These are phyloP conservation scores for Crithidia sp. DNA, from an alignment of 208 protist species.

Conservation along the genomic window DNA sequence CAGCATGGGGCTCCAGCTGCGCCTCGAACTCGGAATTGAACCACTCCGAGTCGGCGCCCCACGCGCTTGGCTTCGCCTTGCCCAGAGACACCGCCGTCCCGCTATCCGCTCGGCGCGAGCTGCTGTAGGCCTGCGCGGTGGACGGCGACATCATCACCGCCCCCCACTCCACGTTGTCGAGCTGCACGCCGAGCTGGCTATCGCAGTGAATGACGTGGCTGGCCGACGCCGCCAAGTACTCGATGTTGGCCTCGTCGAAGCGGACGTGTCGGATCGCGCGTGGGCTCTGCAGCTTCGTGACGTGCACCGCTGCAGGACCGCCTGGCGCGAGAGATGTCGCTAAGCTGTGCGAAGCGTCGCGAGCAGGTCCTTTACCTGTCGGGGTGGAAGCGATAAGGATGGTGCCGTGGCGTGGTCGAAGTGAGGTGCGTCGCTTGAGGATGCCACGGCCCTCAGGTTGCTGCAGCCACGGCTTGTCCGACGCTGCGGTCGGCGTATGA, in stretches of 20 bases:
- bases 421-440: not conserved
- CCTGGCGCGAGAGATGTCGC: no score
- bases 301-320: no score
- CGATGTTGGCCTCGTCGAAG: constrained; percentile 25
- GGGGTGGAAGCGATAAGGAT: not conserved
- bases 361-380: not conserved
- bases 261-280: constrained; percentile 19
- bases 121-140: not conserved
- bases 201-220: constrained; percentile 9
- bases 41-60: constrained; percentile 71
- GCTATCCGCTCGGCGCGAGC: not conserved
- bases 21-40: constrained; percentile 64
- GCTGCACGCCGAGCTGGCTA: constrained; percentile 1
- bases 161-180: constrained; percentile 5
- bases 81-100: constrained; percentile 13
- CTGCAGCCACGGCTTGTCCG: constrained; percentile 16
- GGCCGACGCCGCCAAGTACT: constrained; percentile 9
- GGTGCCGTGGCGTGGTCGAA: not conserved
- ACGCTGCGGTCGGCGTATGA: not conserved
- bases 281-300: not conserved
- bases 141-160: constrained; percentile 15
- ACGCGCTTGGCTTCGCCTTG: constrained; percentile 20
- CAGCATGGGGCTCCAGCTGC: constrained; percentile 18
- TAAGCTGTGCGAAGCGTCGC: not conserved
- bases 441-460: not conserved